A percentile compares a stretch with the other conserved stretches of the same genome.
Evolutionary conservation across 179 eudicot species (phyloP).

Genomic region (Beta lomatogona): DNA sequence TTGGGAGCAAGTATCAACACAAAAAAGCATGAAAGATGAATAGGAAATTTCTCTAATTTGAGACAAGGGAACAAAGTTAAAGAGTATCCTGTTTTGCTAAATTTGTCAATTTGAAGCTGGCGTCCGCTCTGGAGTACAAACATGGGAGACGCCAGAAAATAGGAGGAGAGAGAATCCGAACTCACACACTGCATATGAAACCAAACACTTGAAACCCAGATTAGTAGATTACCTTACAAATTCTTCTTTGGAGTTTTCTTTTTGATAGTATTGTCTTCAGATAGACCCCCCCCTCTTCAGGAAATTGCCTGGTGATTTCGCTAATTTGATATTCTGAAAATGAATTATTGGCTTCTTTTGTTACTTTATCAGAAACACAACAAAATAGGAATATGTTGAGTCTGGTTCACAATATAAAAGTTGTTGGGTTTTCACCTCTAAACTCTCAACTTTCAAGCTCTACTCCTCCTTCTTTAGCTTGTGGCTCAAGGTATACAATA

Average conservation of each 20-base stretch:
- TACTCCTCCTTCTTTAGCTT: neutral
- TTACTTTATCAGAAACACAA: neutral
- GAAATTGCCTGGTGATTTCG: constrained; percentile 13
- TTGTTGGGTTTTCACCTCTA: neutral
- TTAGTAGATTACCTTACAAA: neutral
- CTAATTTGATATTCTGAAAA: neutral
- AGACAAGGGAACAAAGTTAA: too few species aligned
- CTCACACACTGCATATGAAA: neutral
- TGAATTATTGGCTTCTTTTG: neutral
- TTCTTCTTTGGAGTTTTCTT: neutral
- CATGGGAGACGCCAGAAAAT: too few species aligned
- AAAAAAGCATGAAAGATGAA: too few species aligned
- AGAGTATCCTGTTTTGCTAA: too few species aligned
- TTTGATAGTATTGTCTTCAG: neutral
- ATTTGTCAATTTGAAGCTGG: too few species aligned
- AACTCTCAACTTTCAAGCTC: neutral
- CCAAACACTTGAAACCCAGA: neutral
- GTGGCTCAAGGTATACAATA: neutral
- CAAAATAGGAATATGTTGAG: neutral
- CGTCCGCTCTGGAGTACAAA: too few species aligned
- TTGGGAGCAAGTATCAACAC: too few species aligned
- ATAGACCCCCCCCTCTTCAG: neutral
- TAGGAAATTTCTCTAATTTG: too few species aligned
- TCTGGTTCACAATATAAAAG: neutral
- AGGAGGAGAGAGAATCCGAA: too few species aligned